Percentiles rank a stretch among this genome's conserved stretches.
These are phyloP conservation scores for Rubia peregrina DNA, from an alignment of 305 asterid species.

Conservation along the genomic window DNA sequence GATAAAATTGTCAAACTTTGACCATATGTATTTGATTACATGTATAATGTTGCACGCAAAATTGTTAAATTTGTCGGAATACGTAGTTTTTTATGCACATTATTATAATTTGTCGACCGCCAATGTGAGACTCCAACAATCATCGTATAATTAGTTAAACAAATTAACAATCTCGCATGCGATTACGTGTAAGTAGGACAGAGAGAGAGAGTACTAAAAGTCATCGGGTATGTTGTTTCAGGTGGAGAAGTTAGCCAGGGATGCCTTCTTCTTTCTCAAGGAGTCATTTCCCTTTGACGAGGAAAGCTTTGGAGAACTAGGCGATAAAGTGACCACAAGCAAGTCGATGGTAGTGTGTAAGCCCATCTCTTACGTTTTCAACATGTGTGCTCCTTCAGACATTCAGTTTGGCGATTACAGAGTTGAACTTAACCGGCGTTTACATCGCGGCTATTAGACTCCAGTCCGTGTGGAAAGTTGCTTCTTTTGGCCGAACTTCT, in stretches of 20 bases:
- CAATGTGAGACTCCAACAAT: no score
- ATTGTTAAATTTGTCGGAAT: no score
- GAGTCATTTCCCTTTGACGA: constrained; percentile 67
- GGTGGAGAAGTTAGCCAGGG: constrained; percentile 79
- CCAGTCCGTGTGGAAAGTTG: neutral
- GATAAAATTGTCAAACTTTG: no score
- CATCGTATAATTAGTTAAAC: no score
- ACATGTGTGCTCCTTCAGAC: constrained; percentile 40
- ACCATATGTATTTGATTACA: no score
- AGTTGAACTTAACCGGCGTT: constrained; percentile 19
- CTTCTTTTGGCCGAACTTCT: neutral
- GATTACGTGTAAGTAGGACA: no score
- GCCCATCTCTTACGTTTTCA: constrained; percentile 65
- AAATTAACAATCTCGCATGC: no score
- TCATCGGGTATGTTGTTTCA: constrained; percentile 27
- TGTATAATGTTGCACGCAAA: no score
- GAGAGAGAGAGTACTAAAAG: no score
- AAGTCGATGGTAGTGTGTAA: constrained; percentile 39
- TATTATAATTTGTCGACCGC: no score
- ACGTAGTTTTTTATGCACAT: no score
- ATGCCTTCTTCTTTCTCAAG: constrained; percentile 62
- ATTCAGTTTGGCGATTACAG: constrained; percentile 31
- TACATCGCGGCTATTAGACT: constrained; percentile 18
- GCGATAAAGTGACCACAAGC: constrained; percentile 34
- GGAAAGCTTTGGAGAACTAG: constrained; percentile 53